Conservation (phyloP, 179 eudicot genomes). For the Sideroxylon spinosum region DNA sequence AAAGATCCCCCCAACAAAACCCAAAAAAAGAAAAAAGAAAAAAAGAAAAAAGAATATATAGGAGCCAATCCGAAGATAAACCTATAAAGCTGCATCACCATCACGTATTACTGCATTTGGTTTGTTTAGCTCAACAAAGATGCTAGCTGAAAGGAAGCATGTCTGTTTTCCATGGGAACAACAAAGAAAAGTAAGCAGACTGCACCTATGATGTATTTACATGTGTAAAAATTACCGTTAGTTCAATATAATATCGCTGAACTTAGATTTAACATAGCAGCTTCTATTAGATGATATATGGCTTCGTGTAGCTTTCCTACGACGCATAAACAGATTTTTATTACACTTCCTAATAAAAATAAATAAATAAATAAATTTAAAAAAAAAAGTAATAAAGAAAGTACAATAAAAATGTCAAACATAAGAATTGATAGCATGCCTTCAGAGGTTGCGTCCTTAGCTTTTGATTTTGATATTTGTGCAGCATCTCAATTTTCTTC, state of each 20-base stretch:
- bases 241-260: conserved; percentile 74
- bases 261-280: conserved; percentile 51
- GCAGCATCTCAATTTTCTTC: conserved; percentile 70
- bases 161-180: conserved; percentile 17
- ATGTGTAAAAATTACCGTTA: conserved; percentile 45
- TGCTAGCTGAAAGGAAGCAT: conserved; percentile 42
- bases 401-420: neutral
- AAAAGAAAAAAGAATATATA: neutral
- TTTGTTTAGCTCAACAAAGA: conserved; percentile 66
- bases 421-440: conserved; percentile 31
- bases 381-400: conserved; percentile 4
- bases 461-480: conserved; percentile 56
- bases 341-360: too few relatives aligned
- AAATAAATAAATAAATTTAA: too few relatives aligned
- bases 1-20: too few relatives aligned
- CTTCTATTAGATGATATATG: conserved; percentile 63
- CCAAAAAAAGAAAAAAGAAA: too few relatives aligned
- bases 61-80: conserved; percentile 17
- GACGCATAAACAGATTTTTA: conserved; percentile 4
- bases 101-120: conserved; percentile 98
- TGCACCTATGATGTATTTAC: neutral
- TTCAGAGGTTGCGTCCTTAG: conserved; percentile 59
- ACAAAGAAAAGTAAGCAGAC: conserved; percentile 6
- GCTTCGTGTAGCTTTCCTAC: conserved; percentile 71
- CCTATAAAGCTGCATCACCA: conserved; percentile 87